phyloP scores from a whole-genome alignment of 331 rosid genomes.

The Ulmus americana region DNA sequence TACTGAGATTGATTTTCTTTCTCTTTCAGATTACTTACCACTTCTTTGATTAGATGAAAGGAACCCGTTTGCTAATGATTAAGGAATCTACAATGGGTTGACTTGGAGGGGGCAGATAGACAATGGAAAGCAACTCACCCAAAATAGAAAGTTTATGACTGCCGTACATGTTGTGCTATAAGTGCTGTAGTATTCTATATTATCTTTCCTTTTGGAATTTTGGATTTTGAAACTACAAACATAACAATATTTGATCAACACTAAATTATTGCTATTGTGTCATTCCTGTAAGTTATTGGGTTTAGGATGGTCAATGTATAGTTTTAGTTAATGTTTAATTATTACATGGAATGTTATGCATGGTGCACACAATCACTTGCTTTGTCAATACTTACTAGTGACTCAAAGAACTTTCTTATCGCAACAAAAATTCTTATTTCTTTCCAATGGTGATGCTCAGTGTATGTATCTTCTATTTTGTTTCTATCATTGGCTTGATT shows the following conservation, averaged over 20 bases:
- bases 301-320: neutral
- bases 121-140: conserved; percentile 42
- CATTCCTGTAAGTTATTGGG: neutral
- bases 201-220: neutral
- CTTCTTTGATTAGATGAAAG: conserved; percentile 43
- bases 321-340: neutral
- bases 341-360: neutral
- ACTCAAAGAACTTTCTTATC: neutral
- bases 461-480: neutral
- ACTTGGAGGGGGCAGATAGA: conserved; percentile 49
- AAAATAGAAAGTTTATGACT: conserved; percentile 38
- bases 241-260: neutral
- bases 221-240: neutral
- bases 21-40: conserved; percentile 35
- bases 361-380: neutral
- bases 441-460: neutral
- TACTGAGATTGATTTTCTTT: neutral
- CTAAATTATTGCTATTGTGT: neutral
- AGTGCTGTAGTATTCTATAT: conserved; percentile 11
- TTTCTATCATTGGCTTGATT: neutral
- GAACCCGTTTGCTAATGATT: conserved; percentile 48
- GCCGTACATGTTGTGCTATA: conserved; percentile 36
- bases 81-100: conserved; percentile 39
- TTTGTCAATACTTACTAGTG: neutral
- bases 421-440: neutral